phyloP scores from a whole-genome alignment of 1,284 basidiomycete species.

The Trametes sp. region DNA sequence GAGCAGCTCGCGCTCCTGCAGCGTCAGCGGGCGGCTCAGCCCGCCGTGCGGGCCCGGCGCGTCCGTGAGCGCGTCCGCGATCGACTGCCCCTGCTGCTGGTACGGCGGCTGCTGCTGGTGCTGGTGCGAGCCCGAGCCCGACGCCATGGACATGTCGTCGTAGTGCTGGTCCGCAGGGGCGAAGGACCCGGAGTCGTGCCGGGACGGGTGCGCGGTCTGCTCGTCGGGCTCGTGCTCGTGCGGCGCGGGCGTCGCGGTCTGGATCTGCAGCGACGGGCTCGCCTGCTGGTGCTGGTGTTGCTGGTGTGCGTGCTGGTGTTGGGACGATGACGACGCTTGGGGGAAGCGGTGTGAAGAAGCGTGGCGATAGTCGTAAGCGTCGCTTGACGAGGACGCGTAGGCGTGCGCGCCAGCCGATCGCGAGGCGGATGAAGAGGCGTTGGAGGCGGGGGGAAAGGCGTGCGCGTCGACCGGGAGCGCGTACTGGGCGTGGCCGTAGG shows the following conservation, averaged over 20 bases:
- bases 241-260: slow-evolving; percentile 34
- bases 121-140: slow-evolving; percentile 10
- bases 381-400: slow-evolving; percentile 13
- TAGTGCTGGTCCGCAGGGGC: not conserved
- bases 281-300: slow-evolving; percentile 8
- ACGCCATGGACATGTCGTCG: slow-evolving; percentile 2
- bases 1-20: slow-evolving; percentile 71
- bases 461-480: slow-evolving; percentile 28
- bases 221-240: slow-evolving; percentile 40
- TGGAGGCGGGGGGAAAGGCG: slow-evolving; percentile 6
- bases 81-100: slow-evolving; percentile 29
- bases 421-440: not conserved
- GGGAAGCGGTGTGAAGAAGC: slow-evolving; percentile 3
- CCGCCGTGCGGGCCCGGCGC: slow-evolving; percentile 46
- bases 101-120: slow-evolving; percentile 15
- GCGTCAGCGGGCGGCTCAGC: slow-evolving; percentile 61
- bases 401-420: slow-evolving; percentile 21
- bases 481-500: slow-evolving; percentile 24
- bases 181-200: slow-evolving; percentile 16
- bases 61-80: slow-evolving; percentile 42
- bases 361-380: slow-evolving; percentile 7
- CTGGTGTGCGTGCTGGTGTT: not conserved
- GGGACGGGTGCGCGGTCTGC: slow-evolving; percentile 43
- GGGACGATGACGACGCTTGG: slow-evolving; percentile 3
- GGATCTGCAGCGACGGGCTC: slow-evolving; percentile 36